phyloP scores from a whole-genome alignment of 2,329 filamentous ascomycete species.

The Ceratocystis smalleyi region DNA sequence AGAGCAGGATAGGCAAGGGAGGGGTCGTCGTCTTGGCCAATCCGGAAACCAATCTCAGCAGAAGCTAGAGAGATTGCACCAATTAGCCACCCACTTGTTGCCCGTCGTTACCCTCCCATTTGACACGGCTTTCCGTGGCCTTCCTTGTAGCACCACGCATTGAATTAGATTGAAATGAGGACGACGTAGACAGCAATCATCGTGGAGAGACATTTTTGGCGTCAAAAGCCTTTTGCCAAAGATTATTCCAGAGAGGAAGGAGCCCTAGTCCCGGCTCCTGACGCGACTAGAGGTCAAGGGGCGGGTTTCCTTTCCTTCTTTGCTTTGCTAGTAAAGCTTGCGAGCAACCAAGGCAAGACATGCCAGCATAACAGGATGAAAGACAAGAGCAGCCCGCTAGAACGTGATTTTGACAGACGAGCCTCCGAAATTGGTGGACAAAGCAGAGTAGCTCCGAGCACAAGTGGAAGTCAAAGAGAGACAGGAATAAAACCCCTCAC shows the following conservation, averaged over 20 bases:
- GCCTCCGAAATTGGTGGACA: not conserved
- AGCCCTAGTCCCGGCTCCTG: constrained; percentile 6
- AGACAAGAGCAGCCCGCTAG: not conserved
- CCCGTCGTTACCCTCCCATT: not conserved
- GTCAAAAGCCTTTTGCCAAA: too few relatives aligned
- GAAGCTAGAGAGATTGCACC: not conserved
- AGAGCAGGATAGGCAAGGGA: not conserved
- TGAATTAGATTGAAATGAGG: too few relatives aligned
- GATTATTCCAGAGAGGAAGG: too few relatives aligned
- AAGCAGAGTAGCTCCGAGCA: not conserved
- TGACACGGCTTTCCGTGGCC: not conserved
- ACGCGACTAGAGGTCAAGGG: not conserved
- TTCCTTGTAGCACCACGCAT: too few relatives aligned
- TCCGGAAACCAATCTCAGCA: not conserved
- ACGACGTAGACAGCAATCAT: too few relatives aligned
- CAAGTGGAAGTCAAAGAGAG: not conserved
- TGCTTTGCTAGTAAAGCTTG: too few relatives aligned
- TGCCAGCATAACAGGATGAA: too few relatives aligned
- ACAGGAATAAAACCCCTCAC: too few relatives aligned
- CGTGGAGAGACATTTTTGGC: too few relatives aligned
- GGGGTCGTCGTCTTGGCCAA: not conserved
- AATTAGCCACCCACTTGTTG: not conserved
- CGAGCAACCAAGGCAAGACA: not conserved
- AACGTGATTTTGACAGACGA: not conserved
- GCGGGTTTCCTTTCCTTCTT: not conserved